Base-by-base conservation (phyloP, 495 filamentous ascomycete genomes). In the Penicillium alfredii region DNA sequence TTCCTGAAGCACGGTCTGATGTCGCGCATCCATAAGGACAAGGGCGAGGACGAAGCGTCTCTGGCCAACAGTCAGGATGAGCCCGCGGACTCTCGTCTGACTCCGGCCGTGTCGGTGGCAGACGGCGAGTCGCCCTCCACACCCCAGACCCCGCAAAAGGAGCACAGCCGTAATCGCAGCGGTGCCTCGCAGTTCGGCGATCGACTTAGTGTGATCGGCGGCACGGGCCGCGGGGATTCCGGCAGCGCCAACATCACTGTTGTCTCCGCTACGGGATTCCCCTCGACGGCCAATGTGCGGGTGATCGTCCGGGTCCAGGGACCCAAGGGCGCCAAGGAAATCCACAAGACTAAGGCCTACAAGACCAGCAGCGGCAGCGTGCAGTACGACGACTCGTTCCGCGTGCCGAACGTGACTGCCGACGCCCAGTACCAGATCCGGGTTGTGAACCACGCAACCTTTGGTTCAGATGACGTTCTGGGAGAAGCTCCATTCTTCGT, bases 401-500 rank as follows among this genome's bases (percentile, higher is more conserved):
- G 77, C 40, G 74, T 88, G 31, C 67, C 72, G 22, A 49, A 64
- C 38, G 89, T 85, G 50, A 77, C 81, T 5, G 80, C 90, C 4
- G 92, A 94, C 52, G 75, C 85, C 25, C 80, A 85, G 56, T 97
- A 95, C 68, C 80, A 84, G 57, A 53, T 99, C 31, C 72, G 81
- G 37, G 92, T 88, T 32, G 84, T 86, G 42, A 79, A 85, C 50
- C 84, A 94, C 55, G 74, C 82, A 44, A 84, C 81, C 3, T 87
- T 96, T 49, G 78, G 84, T 24, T 81, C 74, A 24, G 89, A 94
- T 49, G 77, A 82, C 28, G 70, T 78, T 18, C 69, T 97, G 7
- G 92, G 92, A 27, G 88, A 97, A 47, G 74, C 70, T 0, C 45
- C 81, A n/a, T 94, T 94, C 68, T 89, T 93, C 52, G 80, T 98